Evolutionary conservation across 1,284 basidiomycete genomes (phyloP).

Genomic region (Heterobasidion occidentale): DNA sequence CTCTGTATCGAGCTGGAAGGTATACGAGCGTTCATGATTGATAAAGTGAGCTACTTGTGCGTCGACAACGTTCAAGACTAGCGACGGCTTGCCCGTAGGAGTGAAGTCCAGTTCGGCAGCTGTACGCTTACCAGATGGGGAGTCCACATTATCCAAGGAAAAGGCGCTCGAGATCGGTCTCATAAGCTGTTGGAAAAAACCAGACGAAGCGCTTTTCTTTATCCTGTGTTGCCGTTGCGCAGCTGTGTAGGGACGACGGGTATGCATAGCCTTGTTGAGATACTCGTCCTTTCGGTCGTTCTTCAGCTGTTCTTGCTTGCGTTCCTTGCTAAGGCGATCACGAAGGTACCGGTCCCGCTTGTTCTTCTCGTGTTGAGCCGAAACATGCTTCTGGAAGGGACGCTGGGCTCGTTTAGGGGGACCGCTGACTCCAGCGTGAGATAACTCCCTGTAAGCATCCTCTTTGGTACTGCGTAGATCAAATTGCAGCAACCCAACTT

Average conservation of each 20-base stretch:
- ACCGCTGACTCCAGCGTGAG: slow-evolving; percentile 27
- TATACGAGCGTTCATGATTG: slow-evolving; percentile 74
- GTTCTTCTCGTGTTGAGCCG: slow-evolving; percentile 68
- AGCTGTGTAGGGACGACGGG: slow-evolving; percentile 41
- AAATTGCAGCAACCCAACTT: slow-evolving; percentile 48
- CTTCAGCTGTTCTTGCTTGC: slow-evolving; percentile 60
- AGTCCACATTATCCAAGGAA: slow-evolving; percentile 45
- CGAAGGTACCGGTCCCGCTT: slow-evolving; percentile 64
- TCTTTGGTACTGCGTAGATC: slow-evolving; percentile 66
- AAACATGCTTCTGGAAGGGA: slow-evolving; percentile 60
- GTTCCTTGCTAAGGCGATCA: slow-evolving; percentile 63
- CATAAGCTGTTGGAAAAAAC: slow-evolving; percentile 70
- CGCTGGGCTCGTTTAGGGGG: slow-evolving; percentile 45
- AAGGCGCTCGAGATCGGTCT: slow-evolving; percentile 81
- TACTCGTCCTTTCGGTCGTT: slow-evolving; percentile 67
- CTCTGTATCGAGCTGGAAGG: slow-evolving; percentile 75
- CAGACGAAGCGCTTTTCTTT: slow-evolving; percentile 77
- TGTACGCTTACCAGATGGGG: slow-evolving; percentile 42
- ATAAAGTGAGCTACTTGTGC: slow-evolving; percentile 60
- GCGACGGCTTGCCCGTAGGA: slow-evolving; percentile 59
- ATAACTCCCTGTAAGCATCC: slow-evolving; percentile 58
- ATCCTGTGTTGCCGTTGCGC: slow-evolving; percentile 64
- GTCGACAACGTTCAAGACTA: slow-evolving; percentile 67
- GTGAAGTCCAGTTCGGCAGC: slow-evolving; percentile 68
- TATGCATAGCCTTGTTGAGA: slow-evolving; percentile 59